Base-by-base conservation (phyloP, 192 early-diverging fungal genomes). In the Gonapodya prolifera region DNA sequence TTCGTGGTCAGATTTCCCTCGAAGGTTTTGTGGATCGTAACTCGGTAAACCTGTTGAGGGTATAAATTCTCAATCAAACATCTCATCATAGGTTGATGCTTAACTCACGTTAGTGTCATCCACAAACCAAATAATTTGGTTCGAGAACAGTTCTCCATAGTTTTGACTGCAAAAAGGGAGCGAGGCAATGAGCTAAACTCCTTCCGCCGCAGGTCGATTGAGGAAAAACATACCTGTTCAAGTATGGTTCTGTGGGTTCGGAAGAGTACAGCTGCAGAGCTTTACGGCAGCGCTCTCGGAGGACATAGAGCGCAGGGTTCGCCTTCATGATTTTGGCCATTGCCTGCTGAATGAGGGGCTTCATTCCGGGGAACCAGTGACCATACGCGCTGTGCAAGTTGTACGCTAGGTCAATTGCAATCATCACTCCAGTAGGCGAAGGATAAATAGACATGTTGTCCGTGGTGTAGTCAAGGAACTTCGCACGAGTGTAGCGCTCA, bases 261-360 rank as follows among this genome's bases (percentile, higher is more conserved):
- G 96, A 97, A 30, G 95, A 96, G 83, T 98, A 99, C 75, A 99
- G 89, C 83, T 99, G 97, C 77, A 99, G 89, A 75, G 93, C 96
- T 90, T 99, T 99, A 78, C 97, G 88, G 77, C 98, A 95, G 89
- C 97, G 96, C 84, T 99, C 97, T 80, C 97, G 92, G 35, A 99
- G 86, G 2, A 99, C 96, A 79, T 97, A 95, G 71, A 99, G 82
- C 0, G 97, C 97, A 75, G 97, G 97, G 79, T 97, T 99, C 75
- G 95, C 94, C 83, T 99, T 99, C 92, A 98, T 99, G 78, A 99
- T 96, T 88, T 99, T 99, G 70, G 92, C 93, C 94, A 99, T 92
- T 0, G 96, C 96, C 81, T 97, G 95, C 83, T 96, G 95, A 78
- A 96, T 91, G 75, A 99, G 86, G 70, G 95, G 94, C 87, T 99